phyloP scores from a whole-genome alignment of 2,329 filamentous ascomycete genomes.

The Beauveria sp. region DNA sequence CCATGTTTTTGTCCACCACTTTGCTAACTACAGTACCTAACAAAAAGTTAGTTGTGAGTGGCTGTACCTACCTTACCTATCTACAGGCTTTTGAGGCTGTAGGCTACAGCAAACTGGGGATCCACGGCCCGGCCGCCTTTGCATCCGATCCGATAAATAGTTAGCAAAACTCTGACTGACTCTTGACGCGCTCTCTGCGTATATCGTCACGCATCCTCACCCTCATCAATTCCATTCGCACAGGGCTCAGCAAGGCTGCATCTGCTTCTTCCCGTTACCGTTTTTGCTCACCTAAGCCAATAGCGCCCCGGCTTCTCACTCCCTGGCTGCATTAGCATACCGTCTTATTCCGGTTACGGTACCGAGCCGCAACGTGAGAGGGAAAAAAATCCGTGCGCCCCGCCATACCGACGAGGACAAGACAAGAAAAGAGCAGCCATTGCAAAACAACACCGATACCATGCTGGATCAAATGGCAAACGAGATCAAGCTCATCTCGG shows the following conservation, averaged over 20 bases:
- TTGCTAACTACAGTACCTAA: no score
- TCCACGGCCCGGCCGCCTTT: constrained; percentile 1
- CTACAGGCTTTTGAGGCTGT: no score
- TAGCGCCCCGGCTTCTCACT: background rate
- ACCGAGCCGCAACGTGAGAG: constrained; percentile 1
- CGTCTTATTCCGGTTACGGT: background rate
- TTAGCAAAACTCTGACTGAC: constrained; percentile 5
- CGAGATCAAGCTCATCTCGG: constrained; percentile 45
- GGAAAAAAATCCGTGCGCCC: constrained; percentile 8
- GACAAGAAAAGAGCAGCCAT: background rate
- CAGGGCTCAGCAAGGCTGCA: background rate
- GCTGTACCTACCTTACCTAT: no score
- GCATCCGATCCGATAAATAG: background rate
- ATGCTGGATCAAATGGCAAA: constrained; percentile 42
- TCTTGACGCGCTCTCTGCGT: background rate
- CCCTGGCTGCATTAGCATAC: background rate
- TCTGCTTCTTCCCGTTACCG: background rate
- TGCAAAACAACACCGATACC: constrained; percentile 4
- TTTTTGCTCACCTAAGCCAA: background rate
- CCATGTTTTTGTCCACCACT: no score
- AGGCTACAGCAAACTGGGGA: background rate
- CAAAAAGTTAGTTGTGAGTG: no score
- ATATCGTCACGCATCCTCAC: constrained; percentile 1
- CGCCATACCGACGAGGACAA: constrained; percentile 4
- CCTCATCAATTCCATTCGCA: background rate